Base-by-base conservation (phyloP, 1,139 yeast genomes). In the Geotrichum histeridarum region DNA sequence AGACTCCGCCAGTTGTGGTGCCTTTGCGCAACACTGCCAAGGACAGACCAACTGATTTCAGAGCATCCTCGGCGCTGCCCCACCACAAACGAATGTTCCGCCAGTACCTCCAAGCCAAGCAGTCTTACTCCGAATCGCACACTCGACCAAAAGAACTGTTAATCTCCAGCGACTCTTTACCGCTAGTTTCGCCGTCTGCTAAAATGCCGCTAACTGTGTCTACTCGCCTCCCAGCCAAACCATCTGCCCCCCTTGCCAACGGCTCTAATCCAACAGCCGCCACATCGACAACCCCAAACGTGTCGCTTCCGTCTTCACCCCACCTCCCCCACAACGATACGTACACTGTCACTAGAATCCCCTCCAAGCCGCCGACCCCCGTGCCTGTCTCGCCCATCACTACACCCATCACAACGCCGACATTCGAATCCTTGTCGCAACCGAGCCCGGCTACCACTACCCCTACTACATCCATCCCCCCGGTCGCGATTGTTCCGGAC, bases 61-160 rank as follows among this genome's bases (percentile, higher is more conserved):
- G 17, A 8, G 36, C 33, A 17, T 31, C 12, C 11, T 44, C 12
- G 32, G 17, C 14, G 18, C 8, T 18, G 49, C 17, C 42, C 15
- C 18, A 18, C 32, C 22, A 39, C 31, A 50, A 47, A 33, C 51
- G 47, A 15, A 22, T 48, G 31, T 35, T 50, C 22, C 35, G 39
- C 22, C 51, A 55, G 22, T 56, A 46, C 30, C 30, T 53, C 33
- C 51, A 47, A 44, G 58, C 53, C 2, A 50, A 46, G 43, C 49
- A 55, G 36, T 48, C 53, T 14, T 50, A 44, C 27, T 42, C 14
- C 3, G 44, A 41, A 17, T 9, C 44, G 22, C 46, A 42, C 9
- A 51, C 44, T 38, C 50, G 36, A 12, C 30, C 11, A 30, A 39
- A 41, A 37, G 43, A 39, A 4, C 30, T 17, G 17, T 39, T 39